Base-by-base conservation (phyloP, 768 basidiomycete species). In the Phlebiopsis gigantea region DNA sequence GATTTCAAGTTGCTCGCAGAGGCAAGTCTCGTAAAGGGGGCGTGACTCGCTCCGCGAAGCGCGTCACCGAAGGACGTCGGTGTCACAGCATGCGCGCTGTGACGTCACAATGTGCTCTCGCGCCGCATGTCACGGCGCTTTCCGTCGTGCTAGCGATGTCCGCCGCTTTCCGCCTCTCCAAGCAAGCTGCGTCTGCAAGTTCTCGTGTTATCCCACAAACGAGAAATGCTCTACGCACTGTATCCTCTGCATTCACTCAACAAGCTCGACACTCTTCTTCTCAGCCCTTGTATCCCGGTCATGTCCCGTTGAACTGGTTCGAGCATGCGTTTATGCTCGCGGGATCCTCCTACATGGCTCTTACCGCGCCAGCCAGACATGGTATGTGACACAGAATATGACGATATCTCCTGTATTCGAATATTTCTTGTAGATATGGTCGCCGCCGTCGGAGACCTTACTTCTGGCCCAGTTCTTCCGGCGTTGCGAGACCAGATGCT, bases 401-500 rank as follows among this genome's bases (percentile, higher is more conserved):
- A n/a, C n/a, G n/a, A n/a, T n/a, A n/a, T n/a, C n/a, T n/a, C n/a
- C 45, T 46, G 4, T 22, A n/a, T 19, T 22, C 39, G 26, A 51
- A 50, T n/a, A 14, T 10, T n/a, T n/a, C n/a, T 28, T 50, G 44
- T 17, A 98, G 95, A 99, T 70, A 93, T 99, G 87, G 82, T 98
- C 42, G 95, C 97, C 10, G 89, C 92, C 4, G 79, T 98, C 8
- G 93, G 92, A 22, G 97, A 98, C 72, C 93, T 93, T 1, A 94
- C 96, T 0, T 90, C 93, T 5, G 87, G 90, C 2, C 78, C 83
- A 0, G 83, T 85, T 53, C 77, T 98, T 42, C 85, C 90, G 5
- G 77, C 79, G 46, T 73, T 97, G 47, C 84, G 90, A 29, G 87
- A 91, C 61, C 67, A 68, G 31, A 92, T 98, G 89, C 79, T 90